These are phyloP conservation scores for Blastobotrys capitulatus DNA, from an alignment of 1,139 yeast genomes.

Conservation along the genomic window DNA sequence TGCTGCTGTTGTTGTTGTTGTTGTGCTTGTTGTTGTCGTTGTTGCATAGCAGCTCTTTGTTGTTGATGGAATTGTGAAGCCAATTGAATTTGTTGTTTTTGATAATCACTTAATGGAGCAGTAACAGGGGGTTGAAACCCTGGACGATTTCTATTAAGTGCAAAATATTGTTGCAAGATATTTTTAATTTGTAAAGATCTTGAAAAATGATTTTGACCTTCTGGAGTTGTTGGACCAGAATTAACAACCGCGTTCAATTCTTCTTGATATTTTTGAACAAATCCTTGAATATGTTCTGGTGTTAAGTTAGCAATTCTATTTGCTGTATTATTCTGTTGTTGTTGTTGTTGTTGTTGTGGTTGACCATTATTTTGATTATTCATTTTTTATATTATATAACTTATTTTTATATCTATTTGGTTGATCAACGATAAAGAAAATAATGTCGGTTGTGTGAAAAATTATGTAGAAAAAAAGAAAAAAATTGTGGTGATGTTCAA, in stretches of 20 bases:
- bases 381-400: background rate
- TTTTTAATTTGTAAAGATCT: slow-evolving; percentile 64
- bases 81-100: slow-evolving; percentile 11
- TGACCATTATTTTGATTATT: background rate
- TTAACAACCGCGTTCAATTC: slow-evolving; percentile 59
- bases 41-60: slow-evolving; percentile 4
- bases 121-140: slow-evolving; percentile 12
- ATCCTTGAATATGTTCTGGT: slow-evolving; percentile 45
- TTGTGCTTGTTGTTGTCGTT: slow-evolving; percentile 12
- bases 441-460: no score
- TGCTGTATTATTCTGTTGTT: background rate
- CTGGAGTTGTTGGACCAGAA: slow-evolving; percentile 53
- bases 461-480: no score
- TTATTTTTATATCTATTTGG: no score
- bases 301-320: slow-evolving; percentile 8
- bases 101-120: slow-evolving; percentile 10
- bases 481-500: no score
- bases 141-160: background rate
- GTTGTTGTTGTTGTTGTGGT: background rate
- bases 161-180: slow-evolving; percentile 37
- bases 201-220: slow-evolving; percentile 61
- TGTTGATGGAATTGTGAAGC: background rate
- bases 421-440: no score
- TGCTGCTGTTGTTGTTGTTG: slow-evolving; percentile 12
- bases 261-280: slow-evolving; percentile 53